Base-by-base conservation (phyloP, 2,329 filamentous ascomycete species). In the Phialophora macrospora region DNA sequence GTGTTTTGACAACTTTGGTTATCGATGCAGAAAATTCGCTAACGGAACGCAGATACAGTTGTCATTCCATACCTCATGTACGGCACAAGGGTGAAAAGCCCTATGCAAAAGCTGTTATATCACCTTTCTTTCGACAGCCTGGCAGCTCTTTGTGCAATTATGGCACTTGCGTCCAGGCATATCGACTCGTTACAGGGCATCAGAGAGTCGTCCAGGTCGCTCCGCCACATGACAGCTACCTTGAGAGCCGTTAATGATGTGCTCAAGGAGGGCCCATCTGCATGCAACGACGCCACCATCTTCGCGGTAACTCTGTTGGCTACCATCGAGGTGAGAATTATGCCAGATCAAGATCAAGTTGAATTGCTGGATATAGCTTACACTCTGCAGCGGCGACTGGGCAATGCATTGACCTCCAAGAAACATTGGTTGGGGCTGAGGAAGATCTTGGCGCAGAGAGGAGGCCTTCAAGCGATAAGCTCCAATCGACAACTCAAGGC, bases 391-490 rank as follows among this genome's bases (percentile, higher is more conserved):
- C 55, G 55, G 24, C 55, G 55, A 17, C 14, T 57, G 9, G 55
- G 55, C 20, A 38, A n/a, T 11, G 2, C 5, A 24, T 14, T 26
- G n/a, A 41, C 32, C 4, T 20, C 55, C 9, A 57, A 57, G 20
- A 28, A 44, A n/a, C 55, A 57, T 57, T 57, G 55, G 55, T 12
- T 57, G 9, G 55, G 55, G 12, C n/a, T 57, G 55, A 57, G n/a
- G 55, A 44, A 41, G 55, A 26, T 57, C 55, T 11, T 57, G 12
- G 55, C 28, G 30, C 55, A 41, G 22, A 57, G 55, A 41, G 55
- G 55, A 41, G 55, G 55, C 34, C 32, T 57, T 9, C n/a, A 57
- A 4, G 20, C 55, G 2, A 22, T 57, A 24, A 34, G 55, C 17
- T 22, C 28, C 2, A 57, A 57, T 30, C 55, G 55, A 30, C 30